Evolutionary conservation across 345 rosid genomes (phyloP), one percentile per base, ranked within the genome.

Genomic region (Firmiana major): DNA sequence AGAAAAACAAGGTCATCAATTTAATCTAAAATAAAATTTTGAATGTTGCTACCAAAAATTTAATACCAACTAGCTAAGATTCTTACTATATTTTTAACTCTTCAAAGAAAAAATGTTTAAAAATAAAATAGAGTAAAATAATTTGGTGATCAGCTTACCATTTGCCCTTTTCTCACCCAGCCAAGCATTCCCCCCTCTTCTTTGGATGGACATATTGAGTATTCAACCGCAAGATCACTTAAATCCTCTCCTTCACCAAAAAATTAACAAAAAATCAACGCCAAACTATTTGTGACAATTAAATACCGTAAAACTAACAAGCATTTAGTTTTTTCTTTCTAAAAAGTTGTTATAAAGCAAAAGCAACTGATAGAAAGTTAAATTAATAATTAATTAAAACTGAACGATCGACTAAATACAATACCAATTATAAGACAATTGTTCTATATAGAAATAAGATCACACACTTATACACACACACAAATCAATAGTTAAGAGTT

Each of bases 121-220:
- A 40, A 40, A 40, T 5, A 40, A 74, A 36, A 73, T 3, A 15
- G 43, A 15, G 77, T 4, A 46, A 24, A n/a, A n/a, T n/a, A n/a
- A 78, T 64, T 42, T 24, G 16, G 31, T 45, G 48, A 51, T 63
- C 62, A 46, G 78, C 83, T 15, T 85, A 94, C 97, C 98, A 94
- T 89, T 86, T 92, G 97, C 63, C 98, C 98, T 83, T 83, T 77
- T 79, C 82, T 88, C 40, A 94, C 93, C 97, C 98, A 92, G 49
- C 98, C 97, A 82, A 94, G 97, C 87, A 94, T 87, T 80, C 97
- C 98, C 4, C 93, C 97, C n/a, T 88, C 89, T 66, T 84, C 75
- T 79, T 90, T 94, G 77, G 98, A 92, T 62, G 93, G 98, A 81
- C 98, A 94, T 46, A 90, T 84, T 7, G 97, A 94, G 86, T 89